Percentiles rank a stretch among this genome's conserved stretches.
phyloP scores from a whole-genome alignment of 768 basidiomycete species.

The Amanita muscaria region DNA sequence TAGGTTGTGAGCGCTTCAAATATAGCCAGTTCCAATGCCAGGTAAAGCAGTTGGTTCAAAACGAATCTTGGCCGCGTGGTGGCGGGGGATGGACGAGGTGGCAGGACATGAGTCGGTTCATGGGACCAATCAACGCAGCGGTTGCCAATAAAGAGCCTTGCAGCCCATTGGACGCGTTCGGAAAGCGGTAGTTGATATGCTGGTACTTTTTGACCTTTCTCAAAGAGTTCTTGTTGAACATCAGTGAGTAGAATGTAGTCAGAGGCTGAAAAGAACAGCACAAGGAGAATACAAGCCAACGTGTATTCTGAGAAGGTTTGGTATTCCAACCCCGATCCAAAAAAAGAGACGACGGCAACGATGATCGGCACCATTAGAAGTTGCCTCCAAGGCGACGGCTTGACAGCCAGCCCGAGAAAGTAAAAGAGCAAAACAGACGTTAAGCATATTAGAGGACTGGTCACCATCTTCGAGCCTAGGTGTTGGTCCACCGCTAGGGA shows the following conservation, averaged over 20 bases:
- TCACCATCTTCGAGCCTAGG: too few species aligned
- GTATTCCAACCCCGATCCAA: neutral
- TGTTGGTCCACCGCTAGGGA: too few species aligned
- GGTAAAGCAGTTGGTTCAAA: neutral
- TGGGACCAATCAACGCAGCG: constrained; percentile 28
- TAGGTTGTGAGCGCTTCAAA: constrained; percentile 16
- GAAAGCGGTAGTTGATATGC: constrained; percentile 2
- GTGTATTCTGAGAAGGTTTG: constrained; percentile 9
- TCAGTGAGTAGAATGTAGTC: constrained; percentile 10
- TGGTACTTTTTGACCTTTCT: constrained; percentile 5
- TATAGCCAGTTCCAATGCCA: constrained; percentile 12
- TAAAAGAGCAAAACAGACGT: neutral
- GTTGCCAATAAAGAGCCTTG: constrained; percentile 20
- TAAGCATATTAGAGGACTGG: neutral
- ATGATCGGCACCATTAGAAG: constrained; percentile 10
- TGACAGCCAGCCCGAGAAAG: constrained; percentile 2
- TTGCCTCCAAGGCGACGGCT: constrained; percentile 10
- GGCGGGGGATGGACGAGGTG: constrained; percentile 12
- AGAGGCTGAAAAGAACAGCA: constrained; percentile 1
- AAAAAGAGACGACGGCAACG: constrained; percentile 9
- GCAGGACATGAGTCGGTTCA: constrained; percentile 16
- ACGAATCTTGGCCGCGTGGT: constrained; percentile 19
- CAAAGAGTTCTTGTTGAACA: constrained; percentile 7
- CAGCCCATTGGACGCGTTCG: constrained; percentile 20
- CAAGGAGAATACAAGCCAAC: constrained; percentile 8